Percentiles rank a stretch among this genome's conserved stretches.
These are phyloP conservation scores for Cercospora zeina DNA, from an alignment of 2,329 filamentous ascomycete species.

Conservation along the genomic window DNA sequence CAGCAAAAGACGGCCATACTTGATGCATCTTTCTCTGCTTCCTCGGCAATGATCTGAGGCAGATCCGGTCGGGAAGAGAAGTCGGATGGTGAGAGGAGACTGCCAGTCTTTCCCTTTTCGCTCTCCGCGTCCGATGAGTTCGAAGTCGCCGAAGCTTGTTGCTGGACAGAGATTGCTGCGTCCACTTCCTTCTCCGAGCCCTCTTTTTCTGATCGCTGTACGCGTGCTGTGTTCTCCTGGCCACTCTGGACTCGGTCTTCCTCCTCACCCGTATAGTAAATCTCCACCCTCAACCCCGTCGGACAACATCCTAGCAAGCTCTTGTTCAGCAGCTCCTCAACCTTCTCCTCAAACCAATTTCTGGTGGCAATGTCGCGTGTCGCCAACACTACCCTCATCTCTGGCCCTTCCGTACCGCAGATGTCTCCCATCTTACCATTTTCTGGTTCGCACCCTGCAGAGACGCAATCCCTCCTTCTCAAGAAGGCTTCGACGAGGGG, in stretches of 20 bases:
- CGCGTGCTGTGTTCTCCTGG: not conserved
- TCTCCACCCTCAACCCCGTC: slow-evolving; percentile 24
- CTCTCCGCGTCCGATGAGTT: slow-evolving; percentile 7
- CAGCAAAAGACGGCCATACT: slow-evolving; percentile 46
- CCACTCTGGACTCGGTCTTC: slow-evolving; percentile 1
- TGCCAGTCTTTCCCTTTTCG: not conserved
- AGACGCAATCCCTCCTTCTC: slow-evolving; percentile 25
- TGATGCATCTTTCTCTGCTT: slow-evolving; percentile 24
- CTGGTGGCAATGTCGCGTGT: slow-evolving; percentile 42
- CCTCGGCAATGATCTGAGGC: slow-evolving; percentile 33
- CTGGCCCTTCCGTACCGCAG: slow-evolving; percentile 15
- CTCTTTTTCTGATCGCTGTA: not conserved
- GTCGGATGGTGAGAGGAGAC: slow-evolving; percentile 17
- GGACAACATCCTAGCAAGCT: slow-evolving; percentile 24
- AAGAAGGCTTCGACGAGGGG: slow-evolving; percentile 49
- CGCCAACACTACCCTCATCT: slow-evolving; percentile 37
- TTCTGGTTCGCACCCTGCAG: slow-evolving; percentile 21
- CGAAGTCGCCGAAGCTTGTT: not conserved
- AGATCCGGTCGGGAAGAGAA: slow-evolving; percentile 41
- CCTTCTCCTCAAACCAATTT: slow-evolving; percentile 42
- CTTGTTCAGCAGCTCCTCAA: slow-evolving; percentile 29
- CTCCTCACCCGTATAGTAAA: slow-evolving; percentile 30
- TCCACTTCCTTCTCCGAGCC: slow-evolving; percentile 22
- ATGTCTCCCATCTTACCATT: slow-evolving; percentile 15
- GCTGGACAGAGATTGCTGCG: not conserved